Conservation (phyloP, 2,329 filamentous ascomycete genomes). For the Bipolaris sorokiniana region DNA sequence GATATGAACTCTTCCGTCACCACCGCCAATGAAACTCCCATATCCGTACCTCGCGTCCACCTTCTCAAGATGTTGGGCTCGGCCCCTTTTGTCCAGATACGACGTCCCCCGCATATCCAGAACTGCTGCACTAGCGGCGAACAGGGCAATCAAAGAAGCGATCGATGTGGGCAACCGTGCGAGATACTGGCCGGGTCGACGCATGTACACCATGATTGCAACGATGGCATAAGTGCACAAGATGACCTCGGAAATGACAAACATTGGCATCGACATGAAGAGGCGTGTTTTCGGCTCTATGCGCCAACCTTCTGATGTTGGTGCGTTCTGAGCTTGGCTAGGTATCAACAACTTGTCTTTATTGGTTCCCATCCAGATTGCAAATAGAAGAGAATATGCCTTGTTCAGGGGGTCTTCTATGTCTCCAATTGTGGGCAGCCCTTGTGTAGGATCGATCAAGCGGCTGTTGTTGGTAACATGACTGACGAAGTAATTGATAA, state of each 20-base stretch:
- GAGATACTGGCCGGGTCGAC: constrained; percentile 52
- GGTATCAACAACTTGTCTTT: constrained; percentile 47
- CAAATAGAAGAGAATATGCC: constrained; percentile 51
- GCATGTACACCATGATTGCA: constrained; percentile 53
- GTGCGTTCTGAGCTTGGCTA: not conserved
- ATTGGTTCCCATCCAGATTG: constrained; percentile 55
- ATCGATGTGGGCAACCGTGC: constrained; percentile 61
- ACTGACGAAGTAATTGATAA: constrained; percentile 57
- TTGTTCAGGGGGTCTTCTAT: constrained; percentile 29
- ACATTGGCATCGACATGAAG: constrained; percentile 57
- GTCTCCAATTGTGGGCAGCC: constrained; percentile 42
- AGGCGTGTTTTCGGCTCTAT: constrained; percentile 50
- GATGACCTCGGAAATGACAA: constrained; percentile 54
- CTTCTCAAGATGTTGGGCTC: constrained; percentile 20
- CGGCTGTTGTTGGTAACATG: constrained; percentile 34
- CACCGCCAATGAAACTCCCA: constrained; percentile 58
- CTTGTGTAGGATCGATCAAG: constrained; percentile 46
- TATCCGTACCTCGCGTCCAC: constrained; percentile 52
- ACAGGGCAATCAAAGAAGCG: constrained; percentile 55
- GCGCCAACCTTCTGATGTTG: constrained; percentile 15
- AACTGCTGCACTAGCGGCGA: constrained; percentile 56
- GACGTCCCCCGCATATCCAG: constrained; percentile 42
- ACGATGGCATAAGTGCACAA: constrained; percentile 54
- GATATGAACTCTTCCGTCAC: constrained; percentile 56
- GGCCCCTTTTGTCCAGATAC: constrained; percentile 24